Conservation (phyloP, 176 grass and related monocot genomes). For the Ananas comosus region DNA sequence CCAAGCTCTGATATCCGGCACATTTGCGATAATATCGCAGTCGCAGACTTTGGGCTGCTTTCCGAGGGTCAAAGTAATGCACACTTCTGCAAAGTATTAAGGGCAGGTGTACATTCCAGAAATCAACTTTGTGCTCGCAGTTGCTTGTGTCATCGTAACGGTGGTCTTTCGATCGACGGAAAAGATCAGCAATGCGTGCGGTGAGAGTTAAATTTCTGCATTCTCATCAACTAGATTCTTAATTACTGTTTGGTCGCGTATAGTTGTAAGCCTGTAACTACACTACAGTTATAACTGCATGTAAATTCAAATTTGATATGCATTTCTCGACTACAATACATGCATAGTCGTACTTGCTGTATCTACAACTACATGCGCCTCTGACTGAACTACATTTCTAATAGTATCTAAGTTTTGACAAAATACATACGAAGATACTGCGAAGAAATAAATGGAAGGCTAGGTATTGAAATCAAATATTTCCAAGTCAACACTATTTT, state of each 20-base stretch:
- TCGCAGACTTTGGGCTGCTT: slow-evolving; percentile 49
- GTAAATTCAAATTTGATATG: no score
- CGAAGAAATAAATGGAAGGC: background rate
- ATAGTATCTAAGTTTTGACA: no score
- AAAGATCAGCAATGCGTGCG: slow-evolving; percentile 61
- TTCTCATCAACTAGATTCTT: no score
- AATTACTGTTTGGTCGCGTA: no score
- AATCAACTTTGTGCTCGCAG: slow-evolving; percentile 46
- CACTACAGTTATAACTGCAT: no score
- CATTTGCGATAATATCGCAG: slow-evolving; percentile 55
- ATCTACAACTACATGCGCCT: no score
- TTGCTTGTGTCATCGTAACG: slow-evolving; percentile 39
- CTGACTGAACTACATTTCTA: no score
- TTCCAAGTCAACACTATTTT: background rate
- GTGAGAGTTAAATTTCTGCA: slow-evolving; percentile 16
- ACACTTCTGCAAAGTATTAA: slow-evolving; percentile 55
- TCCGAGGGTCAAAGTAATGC: slow-evolving; percentile 46
- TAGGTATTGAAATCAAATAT: background rate
- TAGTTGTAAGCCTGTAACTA: no score
- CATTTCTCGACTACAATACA: no score
- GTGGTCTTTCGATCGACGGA: slow-evolving; percentile 33
- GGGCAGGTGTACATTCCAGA: slow-evolving; percentile 70
- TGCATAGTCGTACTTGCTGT: no score
- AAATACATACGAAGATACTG: no score
- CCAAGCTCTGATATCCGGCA: slow-evolving; percentile 57